phyloP scores from a whole-genome alignment of 345 rosid genomes.

The Populus pruinosa region DNA sequence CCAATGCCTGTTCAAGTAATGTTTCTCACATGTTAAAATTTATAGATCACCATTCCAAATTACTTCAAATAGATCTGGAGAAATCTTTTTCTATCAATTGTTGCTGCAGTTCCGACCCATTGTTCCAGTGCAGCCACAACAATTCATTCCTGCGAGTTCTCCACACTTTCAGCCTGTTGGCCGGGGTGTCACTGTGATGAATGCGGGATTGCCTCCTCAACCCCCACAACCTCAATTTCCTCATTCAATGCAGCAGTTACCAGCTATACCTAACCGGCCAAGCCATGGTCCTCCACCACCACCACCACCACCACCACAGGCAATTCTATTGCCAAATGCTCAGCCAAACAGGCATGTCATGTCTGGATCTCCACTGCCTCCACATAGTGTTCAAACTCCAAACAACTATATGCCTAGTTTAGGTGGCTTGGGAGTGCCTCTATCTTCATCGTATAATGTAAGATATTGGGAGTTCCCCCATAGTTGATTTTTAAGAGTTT shows the following conservation, averaged over 20 bases:
- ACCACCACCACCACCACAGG: constrained; percentile 43
- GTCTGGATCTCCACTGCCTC: constrained; percentile 51
- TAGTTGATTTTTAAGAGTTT: constrained; percentile 16
- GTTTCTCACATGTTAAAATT: constrained; percentile 14
- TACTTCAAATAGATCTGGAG: neutral
- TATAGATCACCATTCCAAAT: constrained; percentile 6
- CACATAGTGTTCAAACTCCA: constrained; percentile 48
- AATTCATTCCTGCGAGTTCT: constrained; percentile 56
- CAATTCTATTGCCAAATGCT: constrained; percentile 44
- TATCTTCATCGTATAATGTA: constrained; percentile 65
- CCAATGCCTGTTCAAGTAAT: constrained; percentile 72
- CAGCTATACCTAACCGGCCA: constrained; percentile 60
- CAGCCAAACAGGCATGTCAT: constrained; percentile 46
- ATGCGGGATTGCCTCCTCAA: constrained; percentile 65
- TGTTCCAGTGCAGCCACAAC: constrained; percentile 61
- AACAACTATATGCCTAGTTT: constrained; percentile 47
- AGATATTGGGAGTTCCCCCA: constrained; percentile 20
- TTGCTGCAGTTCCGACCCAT: constrained; percentile 63
- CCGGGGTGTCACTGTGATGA: constrained; percentile 53
- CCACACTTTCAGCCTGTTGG: constrained; percentile 69
- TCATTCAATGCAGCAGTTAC: constrained; percentile 57
- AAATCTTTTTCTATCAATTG: constrained; percentile 7
- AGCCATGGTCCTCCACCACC: constrained; percentile 35
- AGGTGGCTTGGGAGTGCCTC: constrained; percentile 53
- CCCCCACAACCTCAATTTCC: constrained; percentile 61